A percentile compares a stretch with the other conserved stretches of the same genome.
These are phyloP conservation scores for Russula vinacea DNA, from an alignment of 768 basidiomycete species.

Conservation along the genomic window DNA sequence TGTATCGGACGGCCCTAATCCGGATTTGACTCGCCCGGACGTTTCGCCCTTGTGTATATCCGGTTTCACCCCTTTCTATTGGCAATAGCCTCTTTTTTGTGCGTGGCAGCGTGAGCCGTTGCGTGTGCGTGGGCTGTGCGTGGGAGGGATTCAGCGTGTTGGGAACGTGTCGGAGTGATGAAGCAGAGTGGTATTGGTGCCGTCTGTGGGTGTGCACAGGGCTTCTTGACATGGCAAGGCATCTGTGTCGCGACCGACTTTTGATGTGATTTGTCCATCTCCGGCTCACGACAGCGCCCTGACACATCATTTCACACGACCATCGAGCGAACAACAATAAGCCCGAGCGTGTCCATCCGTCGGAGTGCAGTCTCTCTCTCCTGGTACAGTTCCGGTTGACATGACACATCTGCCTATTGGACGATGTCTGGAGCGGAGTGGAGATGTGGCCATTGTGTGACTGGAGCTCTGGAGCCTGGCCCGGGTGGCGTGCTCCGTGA, in stretches of 20 bases:
- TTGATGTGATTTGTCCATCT: neutral
- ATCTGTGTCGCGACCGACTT: neutral
- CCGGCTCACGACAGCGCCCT: neutral
- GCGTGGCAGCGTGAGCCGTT: too few relatives aligned
- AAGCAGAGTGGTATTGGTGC: neutral
- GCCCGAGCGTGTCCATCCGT: too few relatives aligned
- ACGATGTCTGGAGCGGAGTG: too few relatives aligned
- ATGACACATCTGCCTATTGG: too few relatives aligned
- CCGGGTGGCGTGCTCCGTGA: too few relatives aligned
- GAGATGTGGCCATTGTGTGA: too few relatives aligned
- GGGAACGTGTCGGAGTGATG: neutral
- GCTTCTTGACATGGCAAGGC: neutral
- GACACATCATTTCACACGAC: neutral
- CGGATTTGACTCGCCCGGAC: constrained; percentile 13
- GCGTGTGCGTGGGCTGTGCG: neutral
- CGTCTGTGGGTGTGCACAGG: neutral
- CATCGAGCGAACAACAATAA: neutral
- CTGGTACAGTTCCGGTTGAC: too few relatives aligned
- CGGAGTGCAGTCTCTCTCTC: too few relatives aligned
- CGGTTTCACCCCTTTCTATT: constrained; percentile 16
- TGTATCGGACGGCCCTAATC: neutral
- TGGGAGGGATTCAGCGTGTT: neutral
- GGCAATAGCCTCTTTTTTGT: constrained; percentile 3
- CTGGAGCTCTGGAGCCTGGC: too few relatives aligned
- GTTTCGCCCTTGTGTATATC: constrained; percentile 3